A percentile compares a stretch with the other conserved stretches of the same genome.
Conservation (phyloP, 148 eudicot genomes). For the Chenopodium quinoa region DNA sequence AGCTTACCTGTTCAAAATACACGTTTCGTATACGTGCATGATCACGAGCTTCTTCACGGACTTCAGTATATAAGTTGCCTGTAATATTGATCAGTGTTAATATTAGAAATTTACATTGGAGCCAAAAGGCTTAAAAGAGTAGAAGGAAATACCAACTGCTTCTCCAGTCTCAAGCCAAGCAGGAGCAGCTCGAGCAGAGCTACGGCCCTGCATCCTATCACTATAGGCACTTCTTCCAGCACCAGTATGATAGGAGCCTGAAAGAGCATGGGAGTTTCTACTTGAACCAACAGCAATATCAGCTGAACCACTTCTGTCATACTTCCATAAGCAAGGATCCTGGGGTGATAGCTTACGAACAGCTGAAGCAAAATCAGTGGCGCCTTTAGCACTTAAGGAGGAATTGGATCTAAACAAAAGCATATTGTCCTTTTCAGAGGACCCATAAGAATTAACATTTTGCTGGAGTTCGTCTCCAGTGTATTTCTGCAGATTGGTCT, state of each 20-base stretch:
- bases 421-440: constrained; percentile 56
- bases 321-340: constrained; percentile 71
- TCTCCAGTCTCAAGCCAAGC: constrained; percentile 98
- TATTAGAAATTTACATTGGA: constrained; percentile 23
- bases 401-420: constrained; percentile 53
- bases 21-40: constrained; percentile 86
- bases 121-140: neutral
- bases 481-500: constrained; percentile 47
- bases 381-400: constrained; percentile 59
- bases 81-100: constrained; percentile 54
- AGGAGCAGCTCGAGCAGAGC: constrained; percentile 67
- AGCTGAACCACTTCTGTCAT: constrained; percentile 63
- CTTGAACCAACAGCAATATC: constrained; percentile 69
- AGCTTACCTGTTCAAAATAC: constrained; percentile 88
- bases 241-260: constrained; percentile 59
- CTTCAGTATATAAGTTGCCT: constrained; percentile 88
- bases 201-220: constrained; percentile 59
- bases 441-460: constrained; percentile 43
- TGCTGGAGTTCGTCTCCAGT: constrained; percentile 60
- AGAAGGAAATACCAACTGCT: constrained; percentile 72
- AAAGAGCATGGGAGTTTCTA: constrained; percentile 61
- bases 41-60: constrained; percentile 92
- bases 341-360: constrained; percentile 81
- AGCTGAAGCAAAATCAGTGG: constrained; percentile 89
- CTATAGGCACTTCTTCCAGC: constrained; percentile 50